A percentile compares a stretch with the other conserved stretches of the same genome.
Conservation (phyloP, 306 rosid species). For the Phaseolus lunatus region DNA sequence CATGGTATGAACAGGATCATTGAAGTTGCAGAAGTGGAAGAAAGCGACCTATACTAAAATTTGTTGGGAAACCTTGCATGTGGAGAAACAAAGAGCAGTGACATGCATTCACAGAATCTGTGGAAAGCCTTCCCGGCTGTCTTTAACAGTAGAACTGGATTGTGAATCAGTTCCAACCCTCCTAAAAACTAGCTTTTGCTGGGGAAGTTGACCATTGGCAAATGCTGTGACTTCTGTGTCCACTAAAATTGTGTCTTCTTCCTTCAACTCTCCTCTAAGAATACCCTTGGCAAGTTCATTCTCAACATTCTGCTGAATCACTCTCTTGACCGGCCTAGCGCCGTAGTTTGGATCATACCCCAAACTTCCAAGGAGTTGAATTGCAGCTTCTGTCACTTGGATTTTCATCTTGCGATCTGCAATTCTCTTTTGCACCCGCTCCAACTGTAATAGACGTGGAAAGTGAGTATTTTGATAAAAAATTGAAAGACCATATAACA, state of each 20-base stretch:
- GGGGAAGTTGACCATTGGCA: slow-evolving; percentile 86
- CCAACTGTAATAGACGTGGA: slow-evolving; percentile 59
- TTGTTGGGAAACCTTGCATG: slow-evolving; percentile 32
- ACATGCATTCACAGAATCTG: slow-evolving; percentile 51
- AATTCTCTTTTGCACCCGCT: slow-evolving; percentile 86
- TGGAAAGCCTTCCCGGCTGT: slow-evolving; percentile 55
- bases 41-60: slow-evolving; percentile 33
- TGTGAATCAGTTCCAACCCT: slow-evolving; percentile 55
- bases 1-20: slow-evolving; percentile 40
- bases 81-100: neutral
- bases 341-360: slow-evolving; percentile 97
- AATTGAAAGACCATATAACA: neutral
- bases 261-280: slow-evolving; percentile 91
- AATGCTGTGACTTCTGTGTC: slow-evolving; percentile 90
- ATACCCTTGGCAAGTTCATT: slow-evolving; percentile 95
- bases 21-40: neutral
- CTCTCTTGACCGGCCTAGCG: slow-evolving; percentile 97
- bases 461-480: neutral
- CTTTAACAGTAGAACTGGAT: slow-evolving; percentile 42
- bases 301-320: slow-evolving; percentile 90
- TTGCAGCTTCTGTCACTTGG: slow-evolving; percentile 76
- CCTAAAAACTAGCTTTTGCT: slow-evolving; percentile 72
- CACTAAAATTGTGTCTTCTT: slow-evolving; percentile 69
- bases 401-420: slow-evolving; percentile 88
- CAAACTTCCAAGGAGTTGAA: slow-evolving; percentile 86